Conservation (phyloP, 1,139 yeast genomes). For the Arxiozyma bovina region DNA sequence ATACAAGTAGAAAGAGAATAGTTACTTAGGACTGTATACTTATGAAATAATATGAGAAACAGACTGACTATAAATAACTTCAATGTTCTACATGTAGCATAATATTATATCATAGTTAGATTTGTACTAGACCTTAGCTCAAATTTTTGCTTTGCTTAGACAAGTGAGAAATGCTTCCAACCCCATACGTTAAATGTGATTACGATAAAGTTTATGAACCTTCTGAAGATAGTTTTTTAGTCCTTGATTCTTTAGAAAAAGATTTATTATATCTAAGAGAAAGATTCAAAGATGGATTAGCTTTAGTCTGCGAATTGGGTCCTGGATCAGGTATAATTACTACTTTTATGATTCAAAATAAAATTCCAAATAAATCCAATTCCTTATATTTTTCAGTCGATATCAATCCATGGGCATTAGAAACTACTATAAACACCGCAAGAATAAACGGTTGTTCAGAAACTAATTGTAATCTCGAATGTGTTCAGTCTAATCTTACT, state of each 20-base stretch:
- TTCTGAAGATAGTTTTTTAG: constrained; percentile 78
- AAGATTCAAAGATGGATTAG: constrained; percentile 31
- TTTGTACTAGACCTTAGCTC: no score
- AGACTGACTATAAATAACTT: no score
- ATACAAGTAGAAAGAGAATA: no score
- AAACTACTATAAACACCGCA: constrained; percentile 45
- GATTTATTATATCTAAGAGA: constrained; percentile 36
- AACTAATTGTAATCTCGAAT: constrained; percentile 37
- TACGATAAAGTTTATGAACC: constrained; percentile 74
- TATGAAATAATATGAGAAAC: no score
- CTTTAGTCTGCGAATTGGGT: constrained; percentile 78
- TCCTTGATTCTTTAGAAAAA: constrained; percentile 69
- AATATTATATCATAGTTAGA: background rate
- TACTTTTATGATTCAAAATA: constrained; percentile 46
- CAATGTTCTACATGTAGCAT: no score
- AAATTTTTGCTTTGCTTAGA: background rate
- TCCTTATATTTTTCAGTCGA: constrained; percentile 63
- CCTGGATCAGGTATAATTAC: constrained; percentile 86
- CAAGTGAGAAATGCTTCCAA: constrained; percentile 41
- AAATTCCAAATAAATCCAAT: constrained; percentile 31
- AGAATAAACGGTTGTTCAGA: constrained; percentile 36
- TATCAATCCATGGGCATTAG: constrained; percentile 69
- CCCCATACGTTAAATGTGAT: constrained; percentile 44
- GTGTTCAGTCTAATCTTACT: constrained; percentile 52
- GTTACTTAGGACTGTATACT: background rate